Evolutionary conservation across 345 rosid species (phyloP), one percentile per base, ranked within the genome.

Genomic region (Euphorbia pulcherrima): DNA sequence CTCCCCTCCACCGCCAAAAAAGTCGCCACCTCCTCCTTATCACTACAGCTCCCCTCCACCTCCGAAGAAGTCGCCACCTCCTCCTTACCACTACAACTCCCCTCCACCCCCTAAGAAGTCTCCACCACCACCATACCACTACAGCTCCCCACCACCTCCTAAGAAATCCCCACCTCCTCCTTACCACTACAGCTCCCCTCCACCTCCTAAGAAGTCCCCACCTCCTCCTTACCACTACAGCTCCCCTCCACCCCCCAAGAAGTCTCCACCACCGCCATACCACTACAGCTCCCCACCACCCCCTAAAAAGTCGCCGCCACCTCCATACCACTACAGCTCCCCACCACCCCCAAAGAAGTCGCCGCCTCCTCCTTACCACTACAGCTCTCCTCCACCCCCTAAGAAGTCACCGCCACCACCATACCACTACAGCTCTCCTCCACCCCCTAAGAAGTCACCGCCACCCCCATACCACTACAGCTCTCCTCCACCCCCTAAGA

Each of bases 291-390:
- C 70, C 0, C 70, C 70, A 0, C 61, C 70, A 7, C 70, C 70
- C 0, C 69, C 60, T 0, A 7, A 12, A 10, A 11, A 60, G 2
- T 55, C 64, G 1, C 59, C 69, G 0, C 59, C 69, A 0, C 60
- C 60, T 0, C 79, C 72, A 1, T 62, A 50, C 6, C n/a, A 68
- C 6, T 73, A 65, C 16, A 2, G 70, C 0, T 70, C 80, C 5
- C 82, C 82, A 0, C 76, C 73, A 0, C 70, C 80, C 0, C 78
- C 80, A 0, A 16, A 48, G 21, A 13, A 29, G 0, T 67, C 51
- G 1, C 60, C 69, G 0, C 81, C 68, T 0, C 75, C 75, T 0
- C 74, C 72, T 0, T 74, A 76, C 16, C 29, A 57, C 13, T 76
- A 80, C 6, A 5, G 58, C 0, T 72, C 79, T 0, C 63, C 64